Percentiles rank a stretch among this genome's conserved stretches.
These are phyloP conservation scores for Metarhizium brunneum DNA, from an alignment of 2,329 filamentous ascomycete species.

Conservation along the genomic window DNA sequence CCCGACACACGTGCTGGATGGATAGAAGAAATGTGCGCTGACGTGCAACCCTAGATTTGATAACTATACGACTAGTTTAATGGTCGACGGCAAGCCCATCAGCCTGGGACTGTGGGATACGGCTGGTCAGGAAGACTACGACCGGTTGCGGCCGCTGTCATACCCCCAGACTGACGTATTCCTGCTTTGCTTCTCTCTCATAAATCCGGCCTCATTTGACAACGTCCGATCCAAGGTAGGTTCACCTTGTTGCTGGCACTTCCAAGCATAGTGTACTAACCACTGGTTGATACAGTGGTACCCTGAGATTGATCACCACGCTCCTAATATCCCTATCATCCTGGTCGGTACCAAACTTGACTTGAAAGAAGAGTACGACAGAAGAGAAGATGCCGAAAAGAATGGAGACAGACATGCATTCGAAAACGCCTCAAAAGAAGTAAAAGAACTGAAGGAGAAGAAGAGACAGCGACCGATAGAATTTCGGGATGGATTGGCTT, in stretches of 20 bases:
- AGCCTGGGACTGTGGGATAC: conserved; percentile 98
- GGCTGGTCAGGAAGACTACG: conserved; percentile 97
- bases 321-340: conserved; percentile 90
- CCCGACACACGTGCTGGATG: not conserved
- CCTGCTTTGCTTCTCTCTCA: conserved; percentile 96
- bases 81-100: conserved; percentile 97
- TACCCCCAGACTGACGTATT: conserved; percentile 99
- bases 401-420: conserved; percentile 60
- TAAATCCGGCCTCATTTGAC: conserved; percentile 94
- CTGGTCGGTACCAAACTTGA: conserved; percentile 96
- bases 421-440: conserved; percentile 60
- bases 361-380: conserved; percentile 78
- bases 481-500: conserved; percentile 81
- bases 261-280: not conserved
- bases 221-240: conserved; percentile 96
- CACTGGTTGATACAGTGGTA: conserved; percentile 58
- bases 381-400: conserved; percentile 78
- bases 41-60: conserved; percentile 59
- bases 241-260: not conserved
- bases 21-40: conserved; percentile 1
- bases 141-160: conserved; percentile 84
- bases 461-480: conserved; percentile 27
- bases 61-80: conserved; percentile 98
- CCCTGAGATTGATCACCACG: conserved; percentile 95
- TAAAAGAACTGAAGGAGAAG: conserved; percentile 57